Evolutionary conservation across 2,329 filamentous ascomycete species (phyloP), one percentile per base, ranked within the genome.

Genomic region (Microascus cirrosus): DNA sequence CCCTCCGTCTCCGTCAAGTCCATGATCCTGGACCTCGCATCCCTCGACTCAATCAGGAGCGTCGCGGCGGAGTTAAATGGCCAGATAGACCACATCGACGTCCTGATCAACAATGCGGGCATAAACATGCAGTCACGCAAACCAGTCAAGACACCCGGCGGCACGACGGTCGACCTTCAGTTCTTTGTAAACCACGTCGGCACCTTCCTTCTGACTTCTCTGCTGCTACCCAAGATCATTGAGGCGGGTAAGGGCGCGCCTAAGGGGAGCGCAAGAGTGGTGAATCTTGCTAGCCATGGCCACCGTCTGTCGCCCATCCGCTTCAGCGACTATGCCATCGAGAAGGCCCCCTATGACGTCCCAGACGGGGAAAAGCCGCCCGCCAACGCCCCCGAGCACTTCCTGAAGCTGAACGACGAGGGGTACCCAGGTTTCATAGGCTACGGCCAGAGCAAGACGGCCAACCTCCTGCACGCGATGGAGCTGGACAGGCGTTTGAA

Each of bases 91-190:
- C 63, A 63, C 3, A 71, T 71, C 64, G 58, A 64, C 6, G 68
- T 77, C 32, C 56, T 79, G 1, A 65, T 79, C 56, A 75, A 76
- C 60, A 78, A 74, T 56, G 76, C 76, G 0, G 75, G 69, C 13
- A 62, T 77, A 35, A 75, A 74, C 69, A 70, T 63, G n/a, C 61
- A 60, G 12, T 66, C 70, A 4, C 51, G 42, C 22, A 69, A 69
- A 48, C 66, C 64, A 2, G 45, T 50, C 45, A 22, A 2, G n/a
- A 50, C 45, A 12, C 45, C 45, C 20, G 20, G 45, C 12, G 45
- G 45, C 3, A 60, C 69, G n/a, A 71, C 67, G 10, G 67, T 73
- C 54, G 75, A 78, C 65, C 65, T 66, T 57, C 74, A 76, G 58
- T 73, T 79, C 54, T 73, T 69, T 0, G 71, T 70, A 2, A 77